phyloP scores from a whole-genome alignment of 768 basidiomycete species.

The Cystofilobasidium bisporidii region DNA sequence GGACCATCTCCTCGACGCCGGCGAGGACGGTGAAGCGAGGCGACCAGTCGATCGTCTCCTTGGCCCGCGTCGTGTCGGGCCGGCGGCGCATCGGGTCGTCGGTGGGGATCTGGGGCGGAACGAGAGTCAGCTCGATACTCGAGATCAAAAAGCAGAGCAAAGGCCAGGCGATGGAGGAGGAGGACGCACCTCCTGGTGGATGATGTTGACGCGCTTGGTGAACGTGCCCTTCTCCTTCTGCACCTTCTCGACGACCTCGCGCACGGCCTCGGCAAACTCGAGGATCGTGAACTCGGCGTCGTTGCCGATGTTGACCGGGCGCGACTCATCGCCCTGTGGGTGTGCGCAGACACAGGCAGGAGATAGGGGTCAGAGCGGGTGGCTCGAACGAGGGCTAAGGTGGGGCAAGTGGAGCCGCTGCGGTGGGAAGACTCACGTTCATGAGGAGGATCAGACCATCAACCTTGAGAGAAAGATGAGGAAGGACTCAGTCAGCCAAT shows the following conservation, averaged over 20 bases:
- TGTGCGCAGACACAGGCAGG: too few relatives aligned
- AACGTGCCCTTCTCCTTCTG: conserved; percentile 53
- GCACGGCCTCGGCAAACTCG: conserved; percentile 84
- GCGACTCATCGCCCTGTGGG: conserved; percentile 51
- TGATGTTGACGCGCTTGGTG: conserved; percentile 40
- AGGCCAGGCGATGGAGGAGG: too few relatives aligned
- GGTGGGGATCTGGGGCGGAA: conserved; percentile 70
- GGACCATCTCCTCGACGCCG: conserved; percentile 29
- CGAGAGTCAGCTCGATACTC: conserved; percentile 48
- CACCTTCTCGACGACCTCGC: conserved; percentile 85
- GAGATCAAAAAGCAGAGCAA: too few relatives aligned
- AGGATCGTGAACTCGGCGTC: conserved; percentile 91
- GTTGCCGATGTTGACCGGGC: conserved; percentile 94
- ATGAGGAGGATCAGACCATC: conserved; percentile 78
- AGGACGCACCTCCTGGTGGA: conserved; percentile 40
- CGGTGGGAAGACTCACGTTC: conserved; percentile 53
- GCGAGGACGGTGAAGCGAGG: conserved; percentile 73
- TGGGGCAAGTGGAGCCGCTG: too few relatives aligned
- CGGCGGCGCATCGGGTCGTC: conserved; percentile 92
- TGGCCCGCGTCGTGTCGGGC: conserved; percentile 86
- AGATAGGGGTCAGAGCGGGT: too few relatives aligned
- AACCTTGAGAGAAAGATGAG: background rate
- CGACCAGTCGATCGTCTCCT: conserved; percentile 71
- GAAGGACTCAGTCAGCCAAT: too few relatives aligned
- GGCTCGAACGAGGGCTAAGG: too few relatives aligned